Base-by-base conservation (phyloP, 202 grass and related monocot species). In the Alloteropsis angusta region DNA sequence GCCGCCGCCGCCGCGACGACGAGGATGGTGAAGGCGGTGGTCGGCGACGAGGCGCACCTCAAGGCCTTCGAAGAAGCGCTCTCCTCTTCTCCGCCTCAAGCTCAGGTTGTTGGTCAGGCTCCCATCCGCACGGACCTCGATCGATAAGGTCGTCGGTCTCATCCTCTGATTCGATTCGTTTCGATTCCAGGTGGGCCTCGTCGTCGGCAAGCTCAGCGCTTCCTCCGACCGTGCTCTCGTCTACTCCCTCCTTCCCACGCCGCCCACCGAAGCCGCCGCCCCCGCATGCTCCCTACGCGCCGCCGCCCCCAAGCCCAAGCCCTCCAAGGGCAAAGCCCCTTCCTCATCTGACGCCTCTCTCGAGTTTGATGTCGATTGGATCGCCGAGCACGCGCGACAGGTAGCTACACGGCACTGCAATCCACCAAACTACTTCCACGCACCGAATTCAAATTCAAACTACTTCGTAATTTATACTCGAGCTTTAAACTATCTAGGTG, bases 361-460 rank as follows among this genome's bases (percentile, higher is more conserved):
- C 39, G 34, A 86, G 16, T 72, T 97, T 62, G 94, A 97, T 84
- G 80, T 75, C 45, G 94, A 97, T 75, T 97, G 94, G 94, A 75
- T 97, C 66, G 82, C 91, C 19, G 94, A 97, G 84, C 94, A 97
- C 68, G 94, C 94, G 55, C 87, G 91, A 0, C 94, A 93, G 91
- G 94, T 93, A 68, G 2, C 18, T 37, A 36, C n/a, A 39, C 35
- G 21, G n/a, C 57, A 60, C 57, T 18, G 2, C 5, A 37, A 7
- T 43, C 3, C n/a, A 43, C 17, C 19, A 21, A 19, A 58, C 1
- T 26, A 6, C 28, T 15, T 58, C n/a, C n/a, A n/a, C n/a, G n/a
- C n/a, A n/a, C n/a, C 23, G 23, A 22, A 37, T 6, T 0, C n/a
- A n/a, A n/a, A n/a, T n/a, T n/a, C n/a, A n/a, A n/a, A n/a, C n/a